Evolutionary conservation across 768 basidiomycete genomes (phyloP), one percentile per base, ranked within the genome.

Genomic region (Termitomyces sp.): DNA sequence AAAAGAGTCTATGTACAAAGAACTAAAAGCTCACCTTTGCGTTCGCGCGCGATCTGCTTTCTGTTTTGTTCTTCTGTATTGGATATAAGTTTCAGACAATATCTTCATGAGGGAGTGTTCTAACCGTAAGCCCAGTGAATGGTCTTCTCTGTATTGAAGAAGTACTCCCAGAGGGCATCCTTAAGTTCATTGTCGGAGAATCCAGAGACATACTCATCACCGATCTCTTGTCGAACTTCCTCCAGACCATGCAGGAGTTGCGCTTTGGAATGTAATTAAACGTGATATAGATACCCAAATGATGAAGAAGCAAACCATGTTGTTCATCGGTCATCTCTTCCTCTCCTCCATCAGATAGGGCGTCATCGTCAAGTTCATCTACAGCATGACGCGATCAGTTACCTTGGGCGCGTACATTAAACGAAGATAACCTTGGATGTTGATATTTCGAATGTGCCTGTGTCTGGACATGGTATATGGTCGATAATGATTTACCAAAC

Each of bases 341-440:
- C 43, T 86, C 88, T n/a, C 78, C 86, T 38, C 83, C 89, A 64
- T 91, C 88, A 21, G 85, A 88, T 50, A 91, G 71, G 12, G 82
- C 84, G 62, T 86, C 85, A 63, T 95, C 94, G 46, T 94, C 87
- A 61, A 95, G 78, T 72, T 93, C 94, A 68, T 86, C 95, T 94
- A 63, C n/a, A 59, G 23, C 42, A 49, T 11, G 57, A 19, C n/a
- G 54, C 46, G 26, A 56, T 37, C 41, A 50, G 54, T 23, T 28
- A 40, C 10, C 54, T 53, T 56, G 48, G 49, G 38, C 28, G 1
- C 54, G 12, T 49, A 11, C 38, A 31, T 28, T n/a, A 5, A 42
- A 33, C 41, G 14, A 43, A 17, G 35, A 56, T 70, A 46, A 86
- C 89, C 87, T 56, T 83, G 76, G 42, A 97, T 75, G 69, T 97